Conservation (phyloP, 129 eudicot genomes). For the Erigeron canadensis region DNA sequence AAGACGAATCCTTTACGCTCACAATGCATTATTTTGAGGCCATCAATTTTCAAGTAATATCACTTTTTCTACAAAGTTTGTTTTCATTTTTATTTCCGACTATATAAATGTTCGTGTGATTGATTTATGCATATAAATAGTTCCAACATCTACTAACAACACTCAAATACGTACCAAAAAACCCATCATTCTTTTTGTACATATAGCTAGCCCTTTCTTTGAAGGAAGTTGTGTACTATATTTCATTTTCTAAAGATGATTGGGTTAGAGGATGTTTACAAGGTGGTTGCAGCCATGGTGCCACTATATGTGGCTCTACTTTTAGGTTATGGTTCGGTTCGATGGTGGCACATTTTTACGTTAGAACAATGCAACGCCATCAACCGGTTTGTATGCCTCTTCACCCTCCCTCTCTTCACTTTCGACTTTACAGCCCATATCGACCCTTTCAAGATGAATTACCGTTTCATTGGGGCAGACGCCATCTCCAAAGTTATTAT, state of each 20-base stretch:
- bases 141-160: conserved; percentile 7
- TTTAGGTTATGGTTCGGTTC: conserved; percentile 72
- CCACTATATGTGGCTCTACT: conserved; percentile 78
- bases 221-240: conserved; percentile 12
- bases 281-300: conserved; percentile 68
- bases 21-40: conserved; percentile 15
- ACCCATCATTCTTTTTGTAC: not conserved
- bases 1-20: conserved; percentile 27
- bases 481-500: conserved; percentile 68
- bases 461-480: conserved; percentile 61
- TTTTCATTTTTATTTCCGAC: not conserved
- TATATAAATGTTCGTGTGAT: not conserved
- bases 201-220: conserved; percentile 18
- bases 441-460: conserved; percentile 75
- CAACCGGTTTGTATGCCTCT: conserved; percentile 62
- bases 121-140: conserved; percentile 39
- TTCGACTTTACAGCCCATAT: conserved; percentile 78
- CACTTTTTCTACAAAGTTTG: conserved; percentile 2
- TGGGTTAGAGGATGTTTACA: conserved; percentile 79
- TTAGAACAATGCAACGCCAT: conserved; percentile 69
- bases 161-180: not conserved
- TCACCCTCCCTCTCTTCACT: conserved; percentile 74
- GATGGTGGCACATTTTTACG: conserved; percentile 81
- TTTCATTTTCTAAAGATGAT: conserved; percentile 45
- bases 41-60: not conserved